Percentiles rank a stretch among this genome's conserved stretches.
These are phyloP conservation scores for Aspergillus sp. DNA, from an alignment of 2,329 filamentous ascomycete species.

Conservation along the genomic window DNA sequence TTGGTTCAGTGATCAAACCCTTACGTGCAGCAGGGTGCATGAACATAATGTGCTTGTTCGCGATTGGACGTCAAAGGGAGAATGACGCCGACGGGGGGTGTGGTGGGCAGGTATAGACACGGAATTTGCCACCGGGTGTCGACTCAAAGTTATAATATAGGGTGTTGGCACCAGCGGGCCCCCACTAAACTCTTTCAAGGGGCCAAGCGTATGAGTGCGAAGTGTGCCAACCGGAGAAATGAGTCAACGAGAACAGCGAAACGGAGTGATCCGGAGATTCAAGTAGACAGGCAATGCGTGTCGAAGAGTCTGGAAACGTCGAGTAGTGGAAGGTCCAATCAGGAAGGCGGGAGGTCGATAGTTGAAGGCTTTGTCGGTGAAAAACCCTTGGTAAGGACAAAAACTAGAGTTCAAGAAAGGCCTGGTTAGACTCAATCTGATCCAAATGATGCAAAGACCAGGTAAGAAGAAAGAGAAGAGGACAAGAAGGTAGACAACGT, in stretches of 20 bases:
- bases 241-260: neutral
- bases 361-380: conserved; percentile 2
- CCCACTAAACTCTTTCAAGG: conserved; percentile 25
- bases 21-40: conserved; percentile 44
- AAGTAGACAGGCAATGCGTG: conserved; percentile 3
- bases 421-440: conserved; percentile 12
- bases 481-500: neutral
- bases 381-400: conserved; percentile 8
- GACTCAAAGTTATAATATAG: conserved; percentile 30
- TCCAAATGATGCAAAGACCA: conserved; percentile 8
- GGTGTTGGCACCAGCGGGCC: conserved; percentile 24
- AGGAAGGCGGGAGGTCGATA: neutral
- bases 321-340: conserved; percentile 1
- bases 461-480: neutral
- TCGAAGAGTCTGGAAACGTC: conserved; percentile 35
- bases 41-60: conserved; percentile 39
- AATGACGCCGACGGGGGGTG: conserved; percentile 23
- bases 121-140: conserved; percentile 33
- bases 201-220: conserved; percentile 17
- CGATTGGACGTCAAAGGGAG: conserved; percentile 28
- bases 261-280: conserved; percentile 13
- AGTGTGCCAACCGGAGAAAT: neutral
- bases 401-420: conserved; percentile 8
- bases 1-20: conserved; percentile 44
- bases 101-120: conserved; percentile 8